phyloP scores from a whole-genome alignment of 306 rosid species.

The Cicer cuneatum region DNA sequence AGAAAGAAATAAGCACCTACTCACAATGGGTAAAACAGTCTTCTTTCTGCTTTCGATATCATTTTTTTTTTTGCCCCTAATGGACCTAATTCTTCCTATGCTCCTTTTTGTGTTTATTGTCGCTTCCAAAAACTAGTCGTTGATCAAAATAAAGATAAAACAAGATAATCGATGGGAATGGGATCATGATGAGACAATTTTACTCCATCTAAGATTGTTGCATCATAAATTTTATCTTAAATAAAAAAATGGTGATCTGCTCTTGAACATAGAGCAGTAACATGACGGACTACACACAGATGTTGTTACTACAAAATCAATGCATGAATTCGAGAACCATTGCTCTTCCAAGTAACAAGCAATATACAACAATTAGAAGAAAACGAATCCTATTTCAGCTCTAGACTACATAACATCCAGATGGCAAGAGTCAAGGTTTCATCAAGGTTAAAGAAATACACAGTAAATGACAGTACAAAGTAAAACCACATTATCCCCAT shows the following conservation, averaged over 20 bases:
- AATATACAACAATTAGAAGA: conserved; percentile 9
- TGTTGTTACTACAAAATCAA: conserved; percentile 9
- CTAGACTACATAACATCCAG: neutral
- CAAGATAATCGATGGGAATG: neutral
- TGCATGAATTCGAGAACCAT: neutral
- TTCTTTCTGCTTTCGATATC: neutral
- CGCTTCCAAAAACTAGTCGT: conserved; percentile 22
- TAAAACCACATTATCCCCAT: conserved; percentile 24
- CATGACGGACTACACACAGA: neutral
- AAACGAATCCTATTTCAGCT: neutral
- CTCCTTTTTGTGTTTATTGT: conserved; percentile 14
- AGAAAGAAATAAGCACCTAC: conserved; percentile 15
- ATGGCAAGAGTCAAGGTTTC: neutral
- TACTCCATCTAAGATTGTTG: neutral
- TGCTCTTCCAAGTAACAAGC: conserved; percentile 3
- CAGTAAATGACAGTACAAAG: conserved; percentile 19
- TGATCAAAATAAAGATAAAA: conserved; percentile 36
- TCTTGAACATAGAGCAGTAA: conserved; percentile 14
- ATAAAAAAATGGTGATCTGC: neutral
- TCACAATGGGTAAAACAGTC: neutral
- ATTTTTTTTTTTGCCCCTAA: conserved; percentile 10
- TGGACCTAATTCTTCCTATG: conserved; percentile 20
- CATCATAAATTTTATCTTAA: neutral
- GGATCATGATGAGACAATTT: conserved; percentile 24
- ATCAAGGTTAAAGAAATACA: conserved; percentile 35